These are phyloP conservation scores for Penstemon barbatus DNA, from an alignment of 257 asterid genomes.

Conservation along the genomic window DNA sequence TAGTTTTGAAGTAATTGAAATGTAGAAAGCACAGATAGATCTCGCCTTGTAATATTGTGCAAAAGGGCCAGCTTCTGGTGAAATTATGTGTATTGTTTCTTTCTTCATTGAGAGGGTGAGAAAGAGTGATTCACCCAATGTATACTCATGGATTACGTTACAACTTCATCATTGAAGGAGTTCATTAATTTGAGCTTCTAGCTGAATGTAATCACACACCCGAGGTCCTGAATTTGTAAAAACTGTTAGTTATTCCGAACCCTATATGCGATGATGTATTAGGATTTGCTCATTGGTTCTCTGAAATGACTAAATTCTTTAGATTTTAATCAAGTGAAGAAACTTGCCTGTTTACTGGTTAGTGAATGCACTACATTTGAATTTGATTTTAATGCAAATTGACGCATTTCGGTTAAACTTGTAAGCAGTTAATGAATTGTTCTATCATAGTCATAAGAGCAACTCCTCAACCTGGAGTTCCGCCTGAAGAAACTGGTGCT, in stretches of 20 bases:
- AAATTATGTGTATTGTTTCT: neutral
- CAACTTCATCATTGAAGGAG: neutral
- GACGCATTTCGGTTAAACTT: neutral
- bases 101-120: neutral
- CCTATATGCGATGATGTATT: neutral
- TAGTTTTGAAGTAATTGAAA: constrained; percentile 1
- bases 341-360: neutral
- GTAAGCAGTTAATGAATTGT: neutral
- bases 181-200: neutral
- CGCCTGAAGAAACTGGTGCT: neutral
- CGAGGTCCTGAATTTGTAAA: neutral
- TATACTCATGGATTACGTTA: neutral
- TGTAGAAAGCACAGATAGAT: neutral
- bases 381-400: neutral
- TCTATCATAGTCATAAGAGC: neutral
- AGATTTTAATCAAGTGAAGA: neutral
- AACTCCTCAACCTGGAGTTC: neutral
- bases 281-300: neutral
- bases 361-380: constrained; percentile 10
- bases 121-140: neutral
- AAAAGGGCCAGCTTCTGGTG: constrained; percentile 4
- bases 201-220: neutral
- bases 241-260: neutral
- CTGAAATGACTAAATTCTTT: neutral
- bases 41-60: neutral